Base-by-base conservation (phyloP, 129 eudicot species). In the Flaveria robusta region DNA sequence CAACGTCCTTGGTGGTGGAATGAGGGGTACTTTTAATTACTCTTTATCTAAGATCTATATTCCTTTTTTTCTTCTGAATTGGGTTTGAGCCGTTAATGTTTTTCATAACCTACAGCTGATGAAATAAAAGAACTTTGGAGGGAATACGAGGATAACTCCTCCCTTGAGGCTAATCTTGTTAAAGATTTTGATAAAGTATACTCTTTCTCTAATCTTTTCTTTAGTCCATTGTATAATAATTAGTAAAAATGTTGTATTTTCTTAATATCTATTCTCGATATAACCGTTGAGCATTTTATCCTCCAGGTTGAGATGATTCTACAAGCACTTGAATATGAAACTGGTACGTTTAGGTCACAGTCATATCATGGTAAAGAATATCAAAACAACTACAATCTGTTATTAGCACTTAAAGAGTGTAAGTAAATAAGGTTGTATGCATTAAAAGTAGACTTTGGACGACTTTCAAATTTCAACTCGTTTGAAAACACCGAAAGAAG, bases 251-350 rank as follows among this genome's bases (percentile, higher is more conserved):
- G 15, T 59, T 59, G 29, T 62, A 15, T 63, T 60, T 69, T 68
- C 49, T 52, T 27, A 45, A 59, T 4, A 22, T 7, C 22, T 71
- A 26, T 27, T 34, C 74, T 72, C 37, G 47, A 46, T 47, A 19
- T 75, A 70, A 66, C 84, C 67, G 23, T 11, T 4, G 1, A 10
- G 1, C 18, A 45, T 43, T 24, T 66, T 24, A 10, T 70, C 69
- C 78, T 78, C 34, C 88, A 92, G 98, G 94, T 92, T 59, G 98
- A 92, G 86, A 92, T 92, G 98, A 92, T 92, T 85, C 86, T 92
- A 79, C 98, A 92, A 76, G 98, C 98, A 66, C 83, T 92, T 78
- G 98, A 92, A 78, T 92, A 92, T 81, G 98, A 92, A 92, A 88
- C 79, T 10, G 96, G 98, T 92, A 80, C 58, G 86, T 74, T 71